These are phyloP conservation scores for Arxiozyma slooffiae DNA, from an alignment of 1,139 yeast genomes.

Conservation along the genomic window DNA sequence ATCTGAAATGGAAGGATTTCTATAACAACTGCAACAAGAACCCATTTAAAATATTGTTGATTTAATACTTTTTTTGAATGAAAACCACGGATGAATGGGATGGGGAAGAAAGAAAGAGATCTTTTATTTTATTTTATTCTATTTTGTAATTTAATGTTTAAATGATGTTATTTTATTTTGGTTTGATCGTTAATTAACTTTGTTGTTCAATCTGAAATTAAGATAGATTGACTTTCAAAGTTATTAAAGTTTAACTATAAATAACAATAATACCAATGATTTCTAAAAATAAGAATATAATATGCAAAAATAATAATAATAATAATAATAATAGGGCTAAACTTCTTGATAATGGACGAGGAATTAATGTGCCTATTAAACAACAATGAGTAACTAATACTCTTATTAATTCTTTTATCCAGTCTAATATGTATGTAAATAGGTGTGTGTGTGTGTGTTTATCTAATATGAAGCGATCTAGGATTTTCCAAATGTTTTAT, in stretches of 20 bases:
- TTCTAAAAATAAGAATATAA: too few relatives aligned
- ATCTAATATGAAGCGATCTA: background rate
- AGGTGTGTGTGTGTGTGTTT: too few relatives aligned
- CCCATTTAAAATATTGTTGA: conserved; percentile 40
- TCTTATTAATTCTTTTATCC: too few relatives aligned
- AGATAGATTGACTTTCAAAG: background rate
- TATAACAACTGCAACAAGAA: conserved; percentile 52
- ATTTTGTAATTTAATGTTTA: too few relatives aligned
- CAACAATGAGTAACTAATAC: background rate
- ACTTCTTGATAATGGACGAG: too few relatives aligned
- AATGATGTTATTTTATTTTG: background rate
- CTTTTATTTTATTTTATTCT: too few relatives aligned
- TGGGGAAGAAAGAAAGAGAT: background rate
- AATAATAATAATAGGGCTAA: background rate
- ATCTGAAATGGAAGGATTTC: conserved; percentile 26
- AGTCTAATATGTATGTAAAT: background rate
- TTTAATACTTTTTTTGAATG: background rate
- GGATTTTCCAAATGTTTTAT: background rate
- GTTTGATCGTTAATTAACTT: background rate
- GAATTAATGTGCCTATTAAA: background rate
- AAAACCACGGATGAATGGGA: too few relatives aligned
- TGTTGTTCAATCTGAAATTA: background rate
- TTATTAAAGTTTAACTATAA: too few relatives aligned
- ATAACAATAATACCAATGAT: background rate
- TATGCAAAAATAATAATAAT: too few relatives aligned